These are phyloP conservation scores for Marchantia paleacea DNA, from an alignment of 225 moss, liverwort and hornwort species.

Conservation along the genomic window DNA sequence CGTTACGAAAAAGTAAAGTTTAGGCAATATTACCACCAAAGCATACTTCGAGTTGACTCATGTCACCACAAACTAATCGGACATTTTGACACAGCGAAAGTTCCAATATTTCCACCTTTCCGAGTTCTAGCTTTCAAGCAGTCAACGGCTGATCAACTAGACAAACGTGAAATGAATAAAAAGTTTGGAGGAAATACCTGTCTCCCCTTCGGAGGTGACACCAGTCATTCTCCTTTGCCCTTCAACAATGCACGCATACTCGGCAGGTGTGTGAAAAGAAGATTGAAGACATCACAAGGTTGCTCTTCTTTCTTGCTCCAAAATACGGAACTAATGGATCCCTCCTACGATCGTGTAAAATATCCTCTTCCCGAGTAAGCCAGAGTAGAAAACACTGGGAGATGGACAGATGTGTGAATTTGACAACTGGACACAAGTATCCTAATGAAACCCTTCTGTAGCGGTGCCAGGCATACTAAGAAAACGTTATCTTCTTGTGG, in stretches of 20 bases:
- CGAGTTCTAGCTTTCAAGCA: background rate
- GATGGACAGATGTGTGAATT: background rate
- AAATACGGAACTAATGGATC: background rate
- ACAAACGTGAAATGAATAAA: background rate
- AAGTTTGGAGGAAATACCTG: background rate
- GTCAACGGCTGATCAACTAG: background rate
- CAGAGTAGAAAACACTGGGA: background rate
- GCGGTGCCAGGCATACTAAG: constrained; percentile 33
- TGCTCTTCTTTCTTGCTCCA: background rate
- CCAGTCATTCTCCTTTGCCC: background rate
- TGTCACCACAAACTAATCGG: background rate
- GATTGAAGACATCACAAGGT: background rate
- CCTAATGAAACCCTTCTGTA: background rate
- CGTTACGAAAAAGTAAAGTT: background rate
- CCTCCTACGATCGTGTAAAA: background rate
- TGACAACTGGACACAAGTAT: background rate
- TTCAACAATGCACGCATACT: background rate
- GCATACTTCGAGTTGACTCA: background rate
- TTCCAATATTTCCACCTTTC: background rate
- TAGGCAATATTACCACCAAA: background rate
- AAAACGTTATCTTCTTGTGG: constrained; percentile 76
- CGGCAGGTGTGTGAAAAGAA: background rate
- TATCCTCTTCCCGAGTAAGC: background rate
- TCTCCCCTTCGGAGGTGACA: background rate
- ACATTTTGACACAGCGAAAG: background rate